A percentile compares a stretch with the other conserved stretches of the same genome.
These are phyloP conservation scores for Talaromyces sp. DNA, from an alignment of 2,329 filamentous ascomycete species.

Conservation along the genomic window DNA sequence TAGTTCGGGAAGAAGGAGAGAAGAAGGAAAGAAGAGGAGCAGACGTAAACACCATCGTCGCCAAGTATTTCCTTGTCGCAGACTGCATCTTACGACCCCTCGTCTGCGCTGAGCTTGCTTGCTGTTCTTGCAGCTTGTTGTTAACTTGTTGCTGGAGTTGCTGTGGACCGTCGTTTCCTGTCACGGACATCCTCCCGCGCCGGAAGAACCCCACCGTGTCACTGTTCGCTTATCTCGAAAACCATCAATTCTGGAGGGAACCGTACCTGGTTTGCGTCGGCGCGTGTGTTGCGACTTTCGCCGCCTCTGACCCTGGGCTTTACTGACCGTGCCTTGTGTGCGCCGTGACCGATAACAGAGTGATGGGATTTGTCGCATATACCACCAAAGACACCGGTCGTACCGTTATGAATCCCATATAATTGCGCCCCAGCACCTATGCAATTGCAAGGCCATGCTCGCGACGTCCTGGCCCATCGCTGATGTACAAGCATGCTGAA, in stretches of 20 bases:
- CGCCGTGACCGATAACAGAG: neutral
- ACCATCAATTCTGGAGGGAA: neutral
- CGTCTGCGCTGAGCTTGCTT: neutral
- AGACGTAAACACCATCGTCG: neutral
- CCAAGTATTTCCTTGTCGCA: neutral
- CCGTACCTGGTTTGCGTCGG: neutral
- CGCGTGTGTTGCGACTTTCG: neutral
- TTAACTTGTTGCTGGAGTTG: neutral
- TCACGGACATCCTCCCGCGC: neutral
- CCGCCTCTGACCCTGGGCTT: neutral
- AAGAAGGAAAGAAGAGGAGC: neutral
- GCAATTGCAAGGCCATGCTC: neutral
- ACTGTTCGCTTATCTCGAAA: neutral
- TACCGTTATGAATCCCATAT: neutral
- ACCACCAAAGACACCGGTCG: neutral
- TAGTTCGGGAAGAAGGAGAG: neutral
- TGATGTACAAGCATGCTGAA: conserved; percentile 27
- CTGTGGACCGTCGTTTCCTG: neutral
- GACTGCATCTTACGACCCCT: neutral
- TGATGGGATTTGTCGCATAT: neutral
- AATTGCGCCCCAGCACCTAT: neutral
- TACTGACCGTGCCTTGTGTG: neutral
- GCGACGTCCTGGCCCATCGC: neutral
- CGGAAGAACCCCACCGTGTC: neutral
- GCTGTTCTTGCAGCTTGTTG: neutral